Conservation (phyloP, 257 asterid species). For the Capsicum baccatum region DNA sequence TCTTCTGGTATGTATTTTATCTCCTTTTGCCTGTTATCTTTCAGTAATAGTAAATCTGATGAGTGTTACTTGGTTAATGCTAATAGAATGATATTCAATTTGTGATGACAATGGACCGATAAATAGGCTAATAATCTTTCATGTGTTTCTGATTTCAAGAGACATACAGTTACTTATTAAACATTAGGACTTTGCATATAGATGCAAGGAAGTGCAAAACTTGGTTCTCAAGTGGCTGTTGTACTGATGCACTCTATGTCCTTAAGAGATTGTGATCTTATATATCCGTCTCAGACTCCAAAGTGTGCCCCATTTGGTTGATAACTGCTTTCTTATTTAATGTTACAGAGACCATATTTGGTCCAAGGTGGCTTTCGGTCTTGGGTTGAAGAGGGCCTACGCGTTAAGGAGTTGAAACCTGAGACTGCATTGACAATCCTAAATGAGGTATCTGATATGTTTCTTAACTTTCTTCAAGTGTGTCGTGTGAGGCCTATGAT, state of each 20-base stretch:
- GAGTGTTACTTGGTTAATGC: not conserved
- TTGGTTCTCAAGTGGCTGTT: constrained; percentile 17
- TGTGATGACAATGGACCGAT: constrained; percentile 10
- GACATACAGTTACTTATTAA: not conserved
- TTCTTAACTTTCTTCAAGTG: not conserved
- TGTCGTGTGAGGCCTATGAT: not conserved
- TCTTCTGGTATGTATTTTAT: not conserved
- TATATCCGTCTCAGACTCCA: not conserved
- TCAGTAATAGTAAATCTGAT: not conserved
- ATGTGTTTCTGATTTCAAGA: constrained; percentile 11
- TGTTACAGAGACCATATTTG: constrained; percentile 66
- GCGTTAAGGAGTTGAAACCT: constrained; percentile 73
- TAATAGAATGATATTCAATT: constrained; percentile 20
- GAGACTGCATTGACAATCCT: constrained; percentile 83
- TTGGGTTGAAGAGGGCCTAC: constrained; percentile 78
- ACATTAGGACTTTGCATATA: constrained; percentile 15
- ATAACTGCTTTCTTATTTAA: constrained; percentile 7
- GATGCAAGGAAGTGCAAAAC: not conserved
- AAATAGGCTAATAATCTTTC: constrained; percentile 3
- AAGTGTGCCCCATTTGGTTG: not conserved
- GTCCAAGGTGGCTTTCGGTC: constrained; percentile 89
- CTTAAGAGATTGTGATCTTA: constrained; percentile 9
- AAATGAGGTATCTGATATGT: constrained; percentile 59
- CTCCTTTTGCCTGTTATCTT: constrained; percentile 21
- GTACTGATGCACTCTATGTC: constrained; percentile 14